Percentiles rank a stretch among this genome's conserved stretches.
phyloP scores from a whole-genome alignment of 768 basidiomycete genomes.

The Ephemerocybe angulata region DNA sequence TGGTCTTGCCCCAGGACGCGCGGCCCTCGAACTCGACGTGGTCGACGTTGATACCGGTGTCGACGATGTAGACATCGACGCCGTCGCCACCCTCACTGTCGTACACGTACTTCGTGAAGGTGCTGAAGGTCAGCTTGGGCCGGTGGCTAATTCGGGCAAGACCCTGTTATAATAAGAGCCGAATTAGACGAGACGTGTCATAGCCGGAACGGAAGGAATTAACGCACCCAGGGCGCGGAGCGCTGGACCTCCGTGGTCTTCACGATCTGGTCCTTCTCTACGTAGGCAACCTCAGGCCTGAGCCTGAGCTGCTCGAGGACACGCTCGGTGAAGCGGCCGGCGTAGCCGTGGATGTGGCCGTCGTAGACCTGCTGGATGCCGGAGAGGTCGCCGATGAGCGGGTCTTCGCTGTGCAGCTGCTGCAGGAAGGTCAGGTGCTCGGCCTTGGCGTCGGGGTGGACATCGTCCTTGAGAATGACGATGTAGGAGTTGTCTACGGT shows the following conservation, averaged over 20 bases:
- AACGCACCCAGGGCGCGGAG: conserved; percentile 80
- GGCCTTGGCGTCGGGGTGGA: conserved; percentile 52
- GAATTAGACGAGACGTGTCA: conserved; percentile 9
- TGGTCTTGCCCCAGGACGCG: conserved; percentile 89
- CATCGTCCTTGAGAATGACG: conserved; percentile 76
- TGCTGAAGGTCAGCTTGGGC: conserved; percentile 64
- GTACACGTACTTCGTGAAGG: conserved; percentile 82
- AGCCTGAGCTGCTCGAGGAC: conserved; percentile 74
- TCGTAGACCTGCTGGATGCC: conserved; percentile 78
- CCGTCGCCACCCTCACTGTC: conserved; percentile 76
- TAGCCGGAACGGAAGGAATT: conserved; percentile 1
- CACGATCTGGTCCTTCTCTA: conserved; percentile 96
- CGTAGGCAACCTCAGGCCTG: conserved; percentile 86
- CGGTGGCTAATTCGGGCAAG: conserved; percentile 94
- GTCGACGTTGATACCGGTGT: conserved; percentile 84
- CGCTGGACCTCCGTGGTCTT: conserved; percentile 64
- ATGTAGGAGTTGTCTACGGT: conserved; percentile 92
- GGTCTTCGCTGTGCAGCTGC: conserved; percentile 52
- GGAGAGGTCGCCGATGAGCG: conserved; percentile 44
- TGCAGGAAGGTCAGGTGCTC: conserved; percentile 81
- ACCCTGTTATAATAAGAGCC: conserved; percentile 51
- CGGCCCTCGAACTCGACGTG: conserved; percentile 90
- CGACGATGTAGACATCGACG: conserved; percentile 87
- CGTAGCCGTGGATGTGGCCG: conserved; percentile 70
- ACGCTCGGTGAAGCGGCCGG: conserved; percentile 68